phyloP scores from a whole-genome alignment of 257 asterid species.

The Nicotiana attenuata region DNA sequence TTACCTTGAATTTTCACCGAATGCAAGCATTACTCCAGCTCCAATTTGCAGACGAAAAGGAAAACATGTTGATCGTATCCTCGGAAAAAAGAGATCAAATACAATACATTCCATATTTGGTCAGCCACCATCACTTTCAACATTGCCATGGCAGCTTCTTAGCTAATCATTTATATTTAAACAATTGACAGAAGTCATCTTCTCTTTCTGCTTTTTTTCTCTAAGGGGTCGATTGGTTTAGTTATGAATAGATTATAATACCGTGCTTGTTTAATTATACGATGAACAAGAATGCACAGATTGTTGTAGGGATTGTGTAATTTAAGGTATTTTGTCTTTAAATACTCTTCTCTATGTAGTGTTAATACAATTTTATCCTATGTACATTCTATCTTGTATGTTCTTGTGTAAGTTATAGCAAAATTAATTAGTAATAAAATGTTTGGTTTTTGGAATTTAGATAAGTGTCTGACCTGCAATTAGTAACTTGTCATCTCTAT shows the following conservation, averaged over 20 bases:
- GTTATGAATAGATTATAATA: too few species aligned
- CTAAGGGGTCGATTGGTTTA: not conserved
- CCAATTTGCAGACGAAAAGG: not conserved
- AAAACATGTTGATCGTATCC: not conserved
- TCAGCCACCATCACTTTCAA: slow-evolving; percentile 15
- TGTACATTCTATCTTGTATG: too few species aligned
- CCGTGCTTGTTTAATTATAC: too few species aligned
- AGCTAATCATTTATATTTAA: not conserved
- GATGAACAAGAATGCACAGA: too few species aligned
- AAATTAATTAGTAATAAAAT: too few species aligned
- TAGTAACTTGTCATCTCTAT: too few species aligned
- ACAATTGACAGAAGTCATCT: not conserved
- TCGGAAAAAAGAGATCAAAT: not conserved
- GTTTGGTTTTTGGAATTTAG: not conserved
- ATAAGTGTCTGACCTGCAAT: too few species aligned
- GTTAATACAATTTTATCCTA: too few species aligned
- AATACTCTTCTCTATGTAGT: too few species aligned
- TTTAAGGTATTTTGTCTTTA: too few species aligned
- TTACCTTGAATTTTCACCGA: not conserved
- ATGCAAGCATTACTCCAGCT: not conserved
- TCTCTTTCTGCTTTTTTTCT: not conserved
- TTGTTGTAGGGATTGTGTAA: too few species aligned
- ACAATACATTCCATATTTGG: not conserved
- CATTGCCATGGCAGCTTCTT: not conserved
- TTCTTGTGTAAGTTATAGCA: too few species aligned